Evolutionary conservation across 2,329 filamentous ascomycete species (phyloP).

Genomic region (Neonectria hederae): DNA sequence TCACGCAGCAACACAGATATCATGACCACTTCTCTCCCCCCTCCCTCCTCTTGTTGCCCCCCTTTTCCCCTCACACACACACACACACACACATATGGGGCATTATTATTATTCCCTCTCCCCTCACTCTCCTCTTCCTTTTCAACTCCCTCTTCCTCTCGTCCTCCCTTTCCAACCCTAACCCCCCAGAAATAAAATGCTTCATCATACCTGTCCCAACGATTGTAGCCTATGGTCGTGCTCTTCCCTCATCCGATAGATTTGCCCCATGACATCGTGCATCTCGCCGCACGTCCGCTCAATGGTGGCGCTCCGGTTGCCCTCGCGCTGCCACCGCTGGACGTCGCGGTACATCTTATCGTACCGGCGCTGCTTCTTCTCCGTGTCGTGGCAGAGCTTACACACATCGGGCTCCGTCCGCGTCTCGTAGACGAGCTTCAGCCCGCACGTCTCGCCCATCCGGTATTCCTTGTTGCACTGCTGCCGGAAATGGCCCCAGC

Average conservation of each 20-base stretch:
- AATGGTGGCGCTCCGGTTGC: constrained; percentile 77
- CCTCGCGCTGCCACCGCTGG: constrained; percentile 79
- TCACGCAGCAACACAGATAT: background rate
- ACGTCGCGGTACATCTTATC: constrained; percentile 80
- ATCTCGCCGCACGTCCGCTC: constrained; percentile 77
- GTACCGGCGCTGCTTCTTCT: constrained; percentile 81
- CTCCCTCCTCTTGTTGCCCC: background rate
- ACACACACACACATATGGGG: background rate
- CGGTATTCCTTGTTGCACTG: constrained; percentile 96
- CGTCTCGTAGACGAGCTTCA: constrained; percentile 86
- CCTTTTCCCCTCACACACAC: constrained; percentile 9
- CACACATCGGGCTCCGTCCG: constrained; percentile 72
- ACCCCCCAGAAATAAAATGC: constrained; percentile 10
- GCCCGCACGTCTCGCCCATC: constrained; percentile 94
- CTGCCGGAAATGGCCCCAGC: constrained; percentile 91
- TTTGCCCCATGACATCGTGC: constrained; percentile 69
- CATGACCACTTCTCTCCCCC: constrained; percentile 5
- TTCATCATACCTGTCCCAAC: constrained; percentile 39
- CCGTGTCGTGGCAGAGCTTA: constrained; percentile 87
- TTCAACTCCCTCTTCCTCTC: background rate
- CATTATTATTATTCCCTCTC: background rate
- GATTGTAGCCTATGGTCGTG: constrained; percentile 49
- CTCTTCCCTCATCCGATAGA: constrained; percentile 57
- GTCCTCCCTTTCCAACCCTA: background rate
- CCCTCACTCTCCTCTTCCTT: background rate